phyloP scores from a whole-genome alignment of 129 eudicot species.

The Artemisia argyi region DNA sequence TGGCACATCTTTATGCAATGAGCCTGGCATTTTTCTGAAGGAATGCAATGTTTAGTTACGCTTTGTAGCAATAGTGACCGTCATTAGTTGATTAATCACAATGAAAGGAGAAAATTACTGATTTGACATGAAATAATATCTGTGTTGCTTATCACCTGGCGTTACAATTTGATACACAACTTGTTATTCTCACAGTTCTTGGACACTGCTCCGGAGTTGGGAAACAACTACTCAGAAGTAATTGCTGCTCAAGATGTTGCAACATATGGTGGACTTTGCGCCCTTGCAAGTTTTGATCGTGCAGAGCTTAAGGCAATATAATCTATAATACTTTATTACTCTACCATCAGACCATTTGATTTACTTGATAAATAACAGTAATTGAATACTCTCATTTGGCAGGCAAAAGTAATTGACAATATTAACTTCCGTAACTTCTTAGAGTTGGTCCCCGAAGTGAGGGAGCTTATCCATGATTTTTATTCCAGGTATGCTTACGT shows the following conservation, averaged over 20 bases:
- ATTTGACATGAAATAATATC: neutral
- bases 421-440: slow-evolving; percentile 84
- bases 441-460: slow-evolving; percentile 93
- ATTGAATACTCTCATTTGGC: slow-evolving; percentile 29
- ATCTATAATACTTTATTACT: slow-evolving; percentile 14
- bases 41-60: no score
- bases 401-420: slow-evolving; percentile 96
- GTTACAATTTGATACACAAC: slow-evolving; percentile 3
- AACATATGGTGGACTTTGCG: slow-evolving; percentile 97
- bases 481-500: slow-evolving; percentile 67
- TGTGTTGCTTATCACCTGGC: neutral
- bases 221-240: slow-evolving; percentile 81
- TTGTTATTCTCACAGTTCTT: slow-evolving; percentile 56
- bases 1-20: no score
- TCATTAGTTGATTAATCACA: neutral
- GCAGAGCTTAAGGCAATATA: slow-evolving; percentile 85
- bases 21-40: no score
- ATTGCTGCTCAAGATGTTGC: slow-evolving; percentile 99
- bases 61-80: no score
- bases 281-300: slow-evolving; percentile 97
- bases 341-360: neutral
- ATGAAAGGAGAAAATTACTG: no score
- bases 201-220: slow-evolving; percentile 85
- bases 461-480: slow-evolving; percentile 95
- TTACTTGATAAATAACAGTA: slow-evolving; percentile 16